These are phyloP conservation scores for Tulasnella sp. DNA, from an alignment of 768 basidiomycete genomes.

Conservation along the genomic window DNA sequence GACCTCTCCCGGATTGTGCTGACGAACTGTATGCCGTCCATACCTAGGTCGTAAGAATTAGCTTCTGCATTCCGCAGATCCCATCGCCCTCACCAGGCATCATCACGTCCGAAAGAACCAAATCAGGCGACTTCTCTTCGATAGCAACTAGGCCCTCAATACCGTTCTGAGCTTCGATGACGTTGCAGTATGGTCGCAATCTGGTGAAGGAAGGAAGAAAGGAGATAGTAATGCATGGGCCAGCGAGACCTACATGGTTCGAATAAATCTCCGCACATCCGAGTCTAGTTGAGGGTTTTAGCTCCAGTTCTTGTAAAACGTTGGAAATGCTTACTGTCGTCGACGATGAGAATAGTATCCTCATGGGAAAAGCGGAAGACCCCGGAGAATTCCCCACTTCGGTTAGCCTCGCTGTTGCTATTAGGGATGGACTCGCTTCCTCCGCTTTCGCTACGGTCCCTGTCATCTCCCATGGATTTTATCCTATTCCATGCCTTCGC, in stretches of 20 bases:
- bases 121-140: slow-evolving; percentile 34
- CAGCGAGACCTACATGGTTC: slow-evolving; percentile 32
- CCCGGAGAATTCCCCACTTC: slow-evolving; percentile 38
- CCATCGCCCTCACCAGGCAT: slow-evolving; percentile 39
- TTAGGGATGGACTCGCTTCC: slow-evolving; percentile 33
- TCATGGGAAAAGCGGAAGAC: slow-evolving; percentile 39
- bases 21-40: slow-evolving; percentile 41
- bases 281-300: slow-evolving; percentile 33
- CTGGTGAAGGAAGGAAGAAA: slow-evolving; percentile 33
- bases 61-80: too few species aligned
- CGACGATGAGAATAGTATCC: slow-evolving; percentile 38
- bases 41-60: slow-evolving; percentile 21
- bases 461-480: not conserved
- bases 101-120: slow-evolving; percentile 41
- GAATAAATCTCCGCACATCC: slow-evolving; percentile 40
- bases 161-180: slow-evolving; percentile 39
- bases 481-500: slow-evolving; percentile 39
- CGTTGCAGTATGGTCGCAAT: slow-evolving; percentile 39
- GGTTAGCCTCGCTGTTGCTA: slow-evolving; percentile 32
- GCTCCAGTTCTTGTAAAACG: not conserved
- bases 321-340: slow-evolving; percentile 35
- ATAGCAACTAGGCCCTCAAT: slow-evolving; percentile 35
- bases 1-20: slow-evolving; percentile 35
- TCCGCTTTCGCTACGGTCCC: slow-evolving; percentile 8
- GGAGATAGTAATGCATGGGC: not conserved